Base-by-base conservation (phyloP, 257 asterid species). In the Fraxinus quadrangulata region DNA sequence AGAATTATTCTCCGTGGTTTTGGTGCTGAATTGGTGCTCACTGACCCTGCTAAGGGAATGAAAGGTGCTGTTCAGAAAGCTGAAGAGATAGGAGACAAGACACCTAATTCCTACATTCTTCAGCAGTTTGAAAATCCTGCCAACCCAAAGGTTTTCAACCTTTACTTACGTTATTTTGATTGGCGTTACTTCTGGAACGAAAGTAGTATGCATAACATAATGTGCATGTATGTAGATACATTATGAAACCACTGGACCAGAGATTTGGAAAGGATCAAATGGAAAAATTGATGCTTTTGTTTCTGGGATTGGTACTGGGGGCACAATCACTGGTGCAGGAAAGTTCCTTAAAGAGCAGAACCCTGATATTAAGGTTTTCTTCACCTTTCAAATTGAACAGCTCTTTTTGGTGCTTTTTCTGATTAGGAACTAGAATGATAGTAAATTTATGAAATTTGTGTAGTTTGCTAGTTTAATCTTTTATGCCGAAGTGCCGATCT, bases 211-310 rank as follows among this genome's bases (percentile, higher is more conserved):
- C 31, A 24, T 16, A 26, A 49, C 39, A 33, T 51, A 67, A 66
- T 61, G 3, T 73, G 11, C 59, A 19, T 11, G 49, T 51, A 61
- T 81, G 49, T 63, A 92, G 97, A 82, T 89, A 80, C 97, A 92
- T 83, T 91, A 92, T 77, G 95, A 92, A 78, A 92, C 97, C 67
- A 92, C 97, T 16, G 97, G 97, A 36, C 96, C 97, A 21, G 97
- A 92, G 83, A 49, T 92, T 70, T 92, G 97, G 96, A 84, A 85
- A 80, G 92, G 88, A 33, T 82, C 96, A 40, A 76, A 71, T 12
- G 94, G 92, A 24, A 88, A 92, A 73, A 39, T 92, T 39, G 95
- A 92, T 71, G 92, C 83, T 1, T 76, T 90, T 65, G 88, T 92
- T 75, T 86, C 96, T 77, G 97, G 96, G 26, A 83, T 92, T 39